phyloP scores from a whole-genome alignment of 2,329 filamentous ascomycete species.

The Fusarium cyanostomum region DNA sequence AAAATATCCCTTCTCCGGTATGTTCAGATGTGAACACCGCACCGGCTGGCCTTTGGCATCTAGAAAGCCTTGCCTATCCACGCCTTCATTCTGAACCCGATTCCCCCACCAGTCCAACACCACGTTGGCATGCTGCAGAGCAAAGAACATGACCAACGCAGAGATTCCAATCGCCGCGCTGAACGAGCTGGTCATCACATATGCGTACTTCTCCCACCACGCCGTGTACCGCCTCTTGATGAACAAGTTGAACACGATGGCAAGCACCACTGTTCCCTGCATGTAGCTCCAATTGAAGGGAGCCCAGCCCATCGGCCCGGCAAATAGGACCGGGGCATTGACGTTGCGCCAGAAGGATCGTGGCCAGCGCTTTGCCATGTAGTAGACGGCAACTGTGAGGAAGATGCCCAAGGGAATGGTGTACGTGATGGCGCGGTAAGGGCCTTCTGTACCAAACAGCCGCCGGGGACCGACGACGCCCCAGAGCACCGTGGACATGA shows the following conservation, averaged over 20 bases:
- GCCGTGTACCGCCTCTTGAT: slow-evolving; percentile 36
- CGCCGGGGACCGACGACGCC: slow-evolving; percentile 72
- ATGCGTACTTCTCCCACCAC: slow-evolving; percentile 46
- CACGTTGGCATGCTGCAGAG: slow-evolving; percentile 32
- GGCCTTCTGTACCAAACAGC: slow-evolving; percentile 58
- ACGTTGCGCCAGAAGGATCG: slow-evolving; percentile 34
- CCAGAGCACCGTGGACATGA: slow-evolving; percentile 73
- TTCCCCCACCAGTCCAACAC: slow-evolving; percentile 42
- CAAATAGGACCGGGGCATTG: slow-evolving; percentile 38
- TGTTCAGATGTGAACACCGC: slow-evolving; percentile 31
- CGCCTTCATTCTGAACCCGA: slow-evolving; percentile 23
- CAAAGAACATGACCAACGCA: slow-evolving; percentile 42
- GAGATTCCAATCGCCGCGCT: slow-evolving; percentile 42
- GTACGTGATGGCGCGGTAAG: slow-evolving; percentile 35
- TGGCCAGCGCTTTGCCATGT: slow-evolving; percentile 30
- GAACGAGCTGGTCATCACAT: slow-evolving; percentile 42
- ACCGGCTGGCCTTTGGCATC: slow-evolving; percentile 12
- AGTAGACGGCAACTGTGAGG: slow-evolving; percentile 34
- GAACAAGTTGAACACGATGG: slow-evolving; percentile 41
- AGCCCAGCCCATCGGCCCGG: slow-evolving; percentile 39
- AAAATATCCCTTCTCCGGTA: slow-evolving; percentile 35
- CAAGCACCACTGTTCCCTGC: slow-evolving; percentile 36
- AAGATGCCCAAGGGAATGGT: slow-evolving; percentile 29
- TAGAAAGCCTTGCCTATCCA: slow-evolving; percentile 36
- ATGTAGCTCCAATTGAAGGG: slow-evolving; percentile 44